phyloP scores from a whole-genome alignment of 768 basidiomycete species.

The Suillus placidus region DNA sequence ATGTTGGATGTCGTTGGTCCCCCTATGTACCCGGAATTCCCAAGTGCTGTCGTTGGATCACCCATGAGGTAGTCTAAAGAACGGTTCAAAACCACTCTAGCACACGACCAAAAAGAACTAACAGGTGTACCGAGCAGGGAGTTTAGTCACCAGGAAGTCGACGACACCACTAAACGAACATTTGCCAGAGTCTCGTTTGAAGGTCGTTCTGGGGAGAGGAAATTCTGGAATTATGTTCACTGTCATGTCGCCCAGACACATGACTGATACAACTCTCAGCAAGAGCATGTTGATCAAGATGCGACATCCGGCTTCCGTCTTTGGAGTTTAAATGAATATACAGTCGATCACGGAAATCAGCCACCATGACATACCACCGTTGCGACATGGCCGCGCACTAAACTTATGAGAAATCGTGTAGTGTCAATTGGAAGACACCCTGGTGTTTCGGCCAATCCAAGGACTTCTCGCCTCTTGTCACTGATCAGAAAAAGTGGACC shows the following conservation, averaged over 20 bases:
- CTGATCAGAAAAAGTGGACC: slow-evolving; percentile 19
- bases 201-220: slow-evolving; percentile 22
- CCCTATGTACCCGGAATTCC: not conserved
- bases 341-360: not conserved
- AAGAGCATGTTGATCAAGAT: not conserved
- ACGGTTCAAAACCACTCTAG: slow-evolving; percentile 3
- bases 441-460: slow-evolving; percentile 10
- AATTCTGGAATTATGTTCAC: slow-evolving; percentile 28
- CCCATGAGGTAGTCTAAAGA: slow-evolving; percentile 17
- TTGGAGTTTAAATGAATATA: not conserved
- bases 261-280: slow-evolving; percentile 12
- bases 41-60: slow-evolving; percentile 15
- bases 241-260: slow-evolving; percentile 14
- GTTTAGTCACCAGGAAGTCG: slow-evolving; percentile 15
- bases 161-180: slow-evolving; percentile 21
- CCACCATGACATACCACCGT: not conserved
- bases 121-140: slow-evolving; percentile 16
- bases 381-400: not conserved
- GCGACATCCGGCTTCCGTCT: not conserved
- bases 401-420: not conserved
- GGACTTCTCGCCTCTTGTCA: slow-evolving; percentile 9
- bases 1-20: slow-evolving; percentile 17
- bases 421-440: slow-evolving; percentile 10
- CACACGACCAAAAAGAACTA: not conserved
- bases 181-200: slow-evolving; percentile 15